Base-by-base conservation (phyloP, 345 rosid species). In the Boechera divaricarpa region DNA sequence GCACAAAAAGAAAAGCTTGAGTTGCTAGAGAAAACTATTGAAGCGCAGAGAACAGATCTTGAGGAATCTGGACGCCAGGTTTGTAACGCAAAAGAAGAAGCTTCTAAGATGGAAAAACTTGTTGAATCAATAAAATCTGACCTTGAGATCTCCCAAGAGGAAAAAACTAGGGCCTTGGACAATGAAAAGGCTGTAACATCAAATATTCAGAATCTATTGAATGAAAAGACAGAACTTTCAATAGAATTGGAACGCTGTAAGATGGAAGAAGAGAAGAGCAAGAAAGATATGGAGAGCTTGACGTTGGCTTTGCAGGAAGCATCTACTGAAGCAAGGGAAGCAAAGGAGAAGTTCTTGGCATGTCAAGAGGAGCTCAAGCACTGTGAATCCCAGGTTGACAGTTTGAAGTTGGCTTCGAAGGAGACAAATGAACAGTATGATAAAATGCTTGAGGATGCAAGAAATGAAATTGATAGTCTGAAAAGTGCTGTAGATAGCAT, bases 241-340 rank as follows among this genome's bases (percentile, higher is more conserved):
- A 80, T 67, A 53, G 90, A 90, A 44, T 65, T 91, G 86, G 89
- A 87, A 74, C 87, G 65, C 33, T 83, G 81, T 49, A 86, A 76
- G 80, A 85, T 84, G 26, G 96, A 90, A 83, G 97, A 90, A 77
- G 94, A 87, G 83, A 87, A 86, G 84, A 87, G 89, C 84, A 91
- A 91, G 86, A 87, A 89, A 83, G 94, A 90, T 49, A 86, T 85
- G 85, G 98, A 90, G 78, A 87, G 90, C 68, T 80, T 93, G 70
- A 89, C 89, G 51, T 85, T 87, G 53, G 92, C 95, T 63, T 85
- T 90, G 62, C 97, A 91, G 64, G 94, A 88, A 85, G 97, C 86
- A 60, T 88, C 94, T 51, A 77, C 79, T 12, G 98, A 93, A 86
- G 87, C 92, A 32, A 87, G 86, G 75, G 92, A 91, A 70, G 85